Conservation (phyloP, 2,329 filamentous ascomycete species). For the Laburnicola sp. region DNA sequence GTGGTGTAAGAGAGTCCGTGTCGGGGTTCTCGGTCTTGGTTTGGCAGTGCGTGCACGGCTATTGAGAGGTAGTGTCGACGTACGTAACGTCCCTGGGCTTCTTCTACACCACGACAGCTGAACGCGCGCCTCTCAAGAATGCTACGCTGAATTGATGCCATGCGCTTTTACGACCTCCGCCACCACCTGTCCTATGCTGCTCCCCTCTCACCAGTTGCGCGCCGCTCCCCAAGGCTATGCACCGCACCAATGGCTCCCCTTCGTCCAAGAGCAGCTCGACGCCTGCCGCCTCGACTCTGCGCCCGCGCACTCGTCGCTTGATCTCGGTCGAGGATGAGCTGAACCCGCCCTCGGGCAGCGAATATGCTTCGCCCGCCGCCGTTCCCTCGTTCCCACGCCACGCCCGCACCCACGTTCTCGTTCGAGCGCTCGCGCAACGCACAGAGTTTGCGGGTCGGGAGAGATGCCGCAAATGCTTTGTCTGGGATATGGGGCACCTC, state of each 20-base stretch:
- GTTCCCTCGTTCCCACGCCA: constrained; percentile 39
- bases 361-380: constrained; percentile 44
- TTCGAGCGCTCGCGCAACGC: constrained; percentile 29
- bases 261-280: constrained; percentile 48
- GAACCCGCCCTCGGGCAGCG: constrained; percentile 39
- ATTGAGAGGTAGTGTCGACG: constrained; percentile 13
- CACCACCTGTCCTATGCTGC: constrained; percentile 43
- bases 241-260: constrained; percentile 46
- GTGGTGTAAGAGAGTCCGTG: neutral
- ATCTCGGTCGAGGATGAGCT: constrained; percentile 54
- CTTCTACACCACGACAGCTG: constrained; percentile 19
- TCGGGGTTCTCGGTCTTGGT: constrained; percentile 15
- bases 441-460: constrained; percentile 26
- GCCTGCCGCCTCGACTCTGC: constrained; percentile 44
- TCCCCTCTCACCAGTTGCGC: constrained; percentile 36
- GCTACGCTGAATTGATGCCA: constrained; percentile 38
- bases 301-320: constrained; percentile 52
- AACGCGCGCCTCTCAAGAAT: constrained; percentile 23
- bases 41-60: constrained; percentile 19
- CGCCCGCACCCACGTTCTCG: constrained; percentile 31
- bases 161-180: constrained; percentile 32
- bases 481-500: constrained; percentile 53
- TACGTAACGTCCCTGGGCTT: constrained; percentile 6
- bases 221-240: constrained; percentile 44
- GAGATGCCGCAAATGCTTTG: constrained; percentile 35